Evolutionary conservation across 2,329 filamentous ascomycete genomes (phyloP).

Genomic region (Sporothrix luriei): DNA sequence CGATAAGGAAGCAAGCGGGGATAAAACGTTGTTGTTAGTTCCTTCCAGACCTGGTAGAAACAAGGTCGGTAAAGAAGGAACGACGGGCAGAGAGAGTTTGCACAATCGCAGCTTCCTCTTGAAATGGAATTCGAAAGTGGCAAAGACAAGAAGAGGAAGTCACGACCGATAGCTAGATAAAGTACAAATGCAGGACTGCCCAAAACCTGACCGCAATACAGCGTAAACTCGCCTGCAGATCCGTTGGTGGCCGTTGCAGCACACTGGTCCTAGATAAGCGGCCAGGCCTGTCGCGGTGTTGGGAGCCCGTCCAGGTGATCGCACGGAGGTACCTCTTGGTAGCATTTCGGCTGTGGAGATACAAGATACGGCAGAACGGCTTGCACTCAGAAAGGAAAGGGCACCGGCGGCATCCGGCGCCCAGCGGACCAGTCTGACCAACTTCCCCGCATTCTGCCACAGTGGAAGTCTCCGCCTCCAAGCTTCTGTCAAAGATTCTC

Average conservation of each 20-base stretch:
- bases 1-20: not conserved
- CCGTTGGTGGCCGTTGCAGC: slow-evolving; percentile 5
- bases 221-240: slow-evolving; percentile 1
- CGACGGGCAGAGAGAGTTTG: not conserved
- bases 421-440: slow-evolving; percentile 15
- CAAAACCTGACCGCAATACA: not conserved
- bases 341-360: slow-evolving; percentile 4
- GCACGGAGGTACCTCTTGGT: not conserved
- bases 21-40: not conserved
- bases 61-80: not conserved
- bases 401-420: slow-evolving; percentile 23
- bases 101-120: slow-evolving; percentile 8
- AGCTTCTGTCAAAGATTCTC: not conserved
- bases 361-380: not conserved
- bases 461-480: slow-evolving; percentile 7
- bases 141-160: slow-evolving; percentile 9
- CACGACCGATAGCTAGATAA: not conserved
- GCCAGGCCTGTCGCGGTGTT: not conserved
- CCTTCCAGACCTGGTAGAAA: not conserved
- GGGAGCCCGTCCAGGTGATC: not conserved
- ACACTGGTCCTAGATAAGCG: slow-evolving; percentile 16
- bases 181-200: slow-evolving; percentile 6
- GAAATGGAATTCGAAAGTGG: slow-evolving; percentile 1
- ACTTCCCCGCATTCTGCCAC: slow-evolving; percentile 16
- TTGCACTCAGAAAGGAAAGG: slow-evolving; percentile 8